These are phyloP conservation scores for Candida coleopterorum DNA, from an alignment of 805 yeast species.

Conservation along the genomic window DNA sequence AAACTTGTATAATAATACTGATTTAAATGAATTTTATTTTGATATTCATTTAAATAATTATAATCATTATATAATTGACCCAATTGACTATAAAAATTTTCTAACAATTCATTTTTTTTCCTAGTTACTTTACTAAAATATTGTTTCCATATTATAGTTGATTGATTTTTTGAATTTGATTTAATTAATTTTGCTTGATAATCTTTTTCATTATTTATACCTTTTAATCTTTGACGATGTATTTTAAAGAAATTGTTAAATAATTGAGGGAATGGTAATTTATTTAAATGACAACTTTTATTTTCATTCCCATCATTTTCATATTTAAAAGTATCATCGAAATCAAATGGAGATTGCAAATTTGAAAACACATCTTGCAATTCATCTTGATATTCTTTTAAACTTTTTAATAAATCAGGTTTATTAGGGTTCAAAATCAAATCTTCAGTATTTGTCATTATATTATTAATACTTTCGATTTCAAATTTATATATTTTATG, in stretches of 20 bases:
- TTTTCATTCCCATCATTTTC: not conserved
- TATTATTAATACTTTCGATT: constrained; percentile 28
- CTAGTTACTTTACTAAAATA: constrained; percentile 21
- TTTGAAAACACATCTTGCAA: constrained; percentile 23
- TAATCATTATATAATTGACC: constrained; percentile 26
- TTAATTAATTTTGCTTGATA: constrained; percentile 25
- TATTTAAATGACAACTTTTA: constrained; percentile 6
- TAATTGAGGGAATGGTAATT: constrained; percentile 11
- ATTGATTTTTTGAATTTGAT: constrained; percentile 17
- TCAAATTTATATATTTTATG: constrained; percentile 27
- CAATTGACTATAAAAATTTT: constrained; percentile 23
- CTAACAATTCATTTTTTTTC: constrained; percentile 21
- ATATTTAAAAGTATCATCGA: constrained; percentile 23
- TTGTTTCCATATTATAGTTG: constrained; percentile 31
- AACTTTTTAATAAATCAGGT: constrained; percentile 13
- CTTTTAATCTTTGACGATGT: constrained; percentile 18
- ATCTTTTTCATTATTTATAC: constrained; percentile 23
- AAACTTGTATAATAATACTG: constrained; percentile 25
- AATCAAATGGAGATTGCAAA: constrained; percentile 29
- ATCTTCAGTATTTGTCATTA: constrained; percentile 30
- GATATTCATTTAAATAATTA: constrained; percentile 17
- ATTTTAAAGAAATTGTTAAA: constrained; percentile 11
- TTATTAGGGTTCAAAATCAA: constrained; percentile 14
- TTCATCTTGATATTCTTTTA: constrained; percentile 28
- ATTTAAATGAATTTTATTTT: constrained; percentile 8